Percentiles rank a stretch among this genome's conserved stretches.
These are phyloP conservation scores for Ceratobasidium sp. DNA, from an alignment of 1,284 basidiomycete species.

Conservation along the genomic window DNA sequence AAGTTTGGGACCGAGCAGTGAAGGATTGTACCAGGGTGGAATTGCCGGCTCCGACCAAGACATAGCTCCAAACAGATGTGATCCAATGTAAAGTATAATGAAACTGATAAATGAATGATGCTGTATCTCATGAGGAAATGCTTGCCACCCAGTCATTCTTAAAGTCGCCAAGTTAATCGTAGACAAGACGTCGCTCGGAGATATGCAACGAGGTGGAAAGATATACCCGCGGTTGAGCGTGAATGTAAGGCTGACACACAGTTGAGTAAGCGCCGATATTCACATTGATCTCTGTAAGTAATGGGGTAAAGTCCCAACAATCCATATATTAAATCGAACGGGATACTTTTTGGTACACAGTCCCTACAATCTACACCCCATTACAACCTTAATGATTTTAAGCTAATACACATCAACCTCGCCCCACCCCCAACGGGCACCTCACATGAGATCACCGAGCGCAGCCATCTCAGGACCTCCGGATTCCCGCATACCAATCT, in stretches of 20 bases:
- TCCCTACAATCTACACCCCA: neutral
- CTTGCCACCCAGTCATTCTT: no score
- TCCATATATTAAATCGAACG: constrained; percentile 33
- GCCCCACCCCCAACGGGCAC: neutral
- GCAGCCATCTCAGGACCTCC: constrained; percentile 76
- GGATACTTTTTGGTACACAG: constrained; percentile 38
- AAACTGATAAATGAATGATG: no score
- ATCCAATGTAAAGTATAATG: no score
- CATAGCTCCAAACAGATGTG: neutral
- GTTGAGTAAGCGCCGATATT: no score
- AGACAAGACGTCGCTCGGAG: no score
- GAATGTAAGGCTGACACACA: no score
- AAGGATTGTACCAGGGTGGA: constrained; percentile 23
- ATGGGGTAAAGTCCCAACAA: constrained; percentile 12
- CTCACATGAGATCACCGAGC: constrained; percentile 59
- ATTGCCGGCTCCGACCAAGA: neutral
- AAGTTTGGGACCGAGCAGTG: constrained; percentile 20
- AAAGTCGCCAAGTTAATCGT: no score
- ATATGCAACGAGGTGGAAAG: no score
- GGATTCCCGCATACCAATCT: constrained; percentile 79
- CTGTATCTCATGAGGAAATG: no score
- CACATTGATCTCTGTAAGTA: no score
- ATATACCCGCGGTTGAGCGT: no score
- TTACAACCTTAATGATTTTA: constrained; percentile 29
- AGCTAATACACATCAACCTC: neutral